Base-by-base conservation (phyloP, 2,329 filamentous ascomycete genomes). In the Madurella fahalii region DNA sequence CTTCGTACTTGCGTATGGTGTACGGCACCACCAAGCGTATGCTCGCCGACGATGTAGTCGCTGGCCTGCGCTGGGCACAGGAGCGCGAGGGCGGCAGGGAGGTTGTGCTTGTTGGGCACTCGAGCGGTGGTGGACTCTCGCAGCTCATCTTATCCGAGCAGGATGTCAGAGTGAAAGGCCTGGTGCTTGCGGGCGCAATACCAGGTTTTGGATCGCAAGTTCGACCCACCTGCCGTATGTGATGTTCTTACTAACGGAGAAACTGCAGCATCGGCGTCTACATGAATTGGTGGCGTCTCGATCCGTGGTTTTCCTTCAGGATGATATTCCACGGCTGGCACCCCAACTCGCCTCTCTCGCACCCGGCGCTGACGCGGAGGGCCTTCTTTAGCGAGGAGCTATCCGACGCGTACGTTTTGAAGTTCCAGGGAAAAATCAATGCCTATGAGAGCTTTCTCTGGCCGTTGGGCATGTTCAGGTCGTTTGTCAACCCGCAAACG, bases 381-480 rank as follows among this genome's bases (percentile, higher is more conserved):
- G 75, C 72, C 2, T 83, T 83, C 65, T 83, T 82, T 63, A 75
- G 76, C 47, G 60, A 71, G 0, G 58, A 64, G 13, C 76, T 75
- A 45, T 71, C 75, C 0, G 65, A 70, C 5, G 58, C 65, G 2
- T 65, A 73, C 5, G 70, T 81, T 1, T 47, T 65, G 2, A 65
- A 68, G 2, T 76, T 82, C 50, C 73, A 76, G 59, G 60, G 63
- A 1, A 69, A 71, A 3, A 68, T 77, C 54, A 71, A 71, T 25
- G 69, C 72, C 3, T 83, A 79, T 57, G 79, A 83, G 61, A 77
- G 72, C 57, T 77, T 78, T 62, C 61, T 73, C 32, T 83, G 78
- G 79, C 74, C 77, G 0, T 53, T 77, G 37, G 74, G 75, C 49
- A 77, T 80, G 68, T 69, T 78, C 54, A 62, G 58, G 32, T 65